A percentile compares a stretch with the other conserved stretches of the same genome.
Conservation (phyloP, 225 moss, liverwort and hornwort genomes). For the Rhytidiadelphus loreus region DNA sequence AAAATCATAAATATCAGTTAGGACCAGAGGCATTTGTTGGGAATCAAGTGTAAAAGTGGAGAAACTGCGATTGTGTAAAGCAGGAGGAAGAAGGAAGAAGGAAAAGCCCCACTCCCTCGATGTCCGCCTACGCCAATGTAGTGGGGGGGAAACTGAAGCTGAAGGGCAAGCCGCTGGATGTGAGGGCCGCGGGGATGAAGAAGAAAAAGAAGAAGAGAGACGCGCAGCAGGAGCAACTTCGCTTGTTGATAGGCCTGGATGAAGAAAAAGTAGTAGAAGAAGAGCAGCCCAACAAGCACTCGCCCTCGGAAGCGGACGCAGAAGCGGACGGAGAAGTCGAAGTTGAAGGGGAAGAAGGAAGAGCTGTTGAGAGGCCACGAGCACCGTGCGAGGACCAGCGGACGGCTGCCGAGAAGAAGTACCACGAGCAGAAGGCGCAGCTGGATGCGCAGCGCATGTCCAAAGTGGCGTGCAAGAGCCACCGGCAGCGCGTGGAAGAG, state of each 20-base stretch:
- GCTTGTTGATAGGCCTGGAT: constrained; percentile 24
- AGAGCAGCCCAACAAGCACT: neutral
- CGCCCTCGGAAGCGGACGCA: constrained; percentile 17
- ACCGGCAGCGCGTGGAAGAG: constrained; percentile 85
- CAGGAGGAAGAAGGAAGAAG: neutral
- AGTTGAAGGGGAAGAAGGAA: constrained; percentile 20
- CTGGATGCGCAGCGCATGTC: constrained; percentile 57
- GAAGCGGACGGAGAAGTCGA: neutral
- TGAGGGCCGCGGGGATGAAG: constrained; percentile 59
- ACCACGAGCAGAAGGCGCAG: constrained; percentile 72
- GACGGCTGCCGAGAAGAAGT: constrained; percentile 67
- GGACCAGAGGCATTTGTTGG: neutral
- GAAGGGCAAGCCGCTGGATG: constrained; percentile 83
- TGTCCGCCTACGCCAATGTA: constrained; percentile 69
- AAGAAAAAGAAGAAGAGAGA: constrained; percentile 71
- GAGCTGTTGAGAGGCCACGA: constrained; percentile 7
- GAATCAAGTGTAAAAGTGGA: neutral
- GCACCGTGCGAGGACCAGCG: constrained; percentile 53
- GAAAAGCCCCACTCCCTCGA: neutral
- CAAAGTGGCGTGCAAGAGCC: constrained; percentile 74
- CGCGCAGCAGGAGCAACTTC: constrained; percentile 37
- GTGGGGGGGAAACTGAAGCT: constrained; percentile 75
- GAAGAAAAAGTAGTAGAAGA: neutral
- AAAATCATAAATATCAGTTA: neutral
- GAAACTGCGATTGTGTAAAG: neutral